Evolutionary conservation across 441 rosid genomes (phyloP).

Genomic region (Heliophila coronopifolia): DNA sequence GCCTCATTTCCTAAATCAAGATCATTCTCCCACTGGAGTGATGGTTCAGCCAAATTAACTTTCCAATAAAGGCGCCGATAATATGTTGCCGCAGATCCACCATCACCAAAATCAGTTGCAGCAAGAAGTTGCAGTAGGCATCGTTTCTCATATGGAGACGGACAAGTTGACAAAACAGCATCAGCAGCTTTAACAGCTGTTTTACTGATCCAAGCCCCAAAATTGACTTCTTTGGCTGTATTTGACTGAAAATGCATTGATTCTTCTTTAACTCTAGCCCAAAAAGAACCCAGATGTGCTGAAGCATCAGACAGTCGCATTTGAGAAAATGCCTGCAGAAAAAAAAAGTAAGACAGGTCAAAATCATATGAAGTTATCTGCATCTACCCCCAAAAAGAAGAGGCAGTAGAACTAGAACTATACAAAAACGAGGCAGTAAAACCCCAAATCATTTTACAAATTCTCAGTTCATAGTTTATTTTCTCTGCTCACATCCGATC

Average conservation of each 20-base stretch:
- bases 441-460: conserved; percentile 1
- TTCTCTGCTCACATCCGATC: conserved; percentile 5
- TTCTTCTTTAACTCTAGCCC: conserved; percentile 83
- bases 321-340: conserved; percentile 86
- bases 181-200: conserved; percentile 90
- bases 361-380: conserved; percentile 3
- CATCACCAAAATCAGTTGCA: conserved; percentile 89
- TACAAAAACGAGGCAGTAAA: not conserved
- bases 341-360: conserved; percentile 11
- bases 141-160: conserved; percentile 96
- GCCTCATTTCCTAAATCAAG: conserved; percentile 76
- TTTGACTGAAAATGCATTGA: conserved; percentile 44
- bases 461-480: not conserved
- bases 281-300: conserved; percentile 95
- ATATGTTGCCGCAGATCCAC: conserved; percentile 68
- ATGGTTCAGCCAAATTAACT: conserved; percentile 93
- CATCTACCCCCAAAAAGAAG: not conserved
- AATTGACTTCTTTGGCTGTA: conserved; percentile 57
- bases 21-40: conserved; percentile 57
- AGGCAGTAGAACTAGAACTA: conserved; percentile 11
- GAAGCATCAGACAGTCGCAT: conserved; percentile 98
- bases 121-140: conserved; percentile 92
- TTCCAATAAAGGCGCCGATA: conserved; percentile 88
- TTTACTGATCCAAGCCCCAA: conserved; percentile 77
- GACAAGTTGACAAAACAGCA: conserved; percentile 82